Percentiles rank a stretch among this genome's conserved stretches.
These are phyloP conservation scores for Chlorencoelia australis DNA, from an alignment of 2,329 filamentous ascomycete species.

Conservation along the genomic window DNA sequence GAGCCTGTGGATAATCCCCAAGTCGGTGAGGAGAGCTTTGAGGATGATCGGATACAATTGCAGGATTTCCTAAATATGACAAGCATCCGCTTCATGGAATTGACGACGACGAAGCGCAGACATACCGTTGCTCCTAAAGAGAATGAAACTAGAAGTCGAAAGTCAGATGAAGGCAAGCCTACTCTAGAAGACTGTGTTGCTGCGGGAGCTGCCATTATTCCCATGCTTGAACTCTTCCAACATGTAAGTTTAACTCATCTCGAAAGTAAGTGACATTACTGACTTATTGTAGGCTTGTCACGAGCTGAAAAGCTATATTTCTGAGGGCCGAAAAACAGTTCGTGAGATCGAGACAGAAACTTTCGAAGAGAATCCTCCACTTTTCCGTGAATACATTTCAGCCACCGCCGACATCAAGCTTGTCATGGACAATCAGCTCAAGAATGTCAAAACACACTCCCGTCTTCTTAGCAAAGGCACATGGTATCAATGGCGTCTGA, in stretches of 20 bases:
- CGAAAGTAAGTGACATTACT: slow-evolving; percentile 17
- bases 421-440: slow-evolving; percentile 93
- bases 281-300: slow-evolving; percentile 56
- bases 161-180: slow-evolving; percentile 31
- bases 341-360: slow-evolving; percentile 86
- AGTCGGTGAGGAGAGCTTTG: slow-evolving; percentile 27
- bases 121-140: slow-evolving; percentile 61
- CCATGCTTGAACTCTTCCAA: slow-evolving; percentile 89
- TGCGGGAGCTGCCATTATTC: slow-evolving; percentile 81
- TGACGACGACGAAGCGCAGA: slow-evolving; percentile 89
- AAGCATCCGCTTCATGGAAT: slow-evolving; percentile 95
- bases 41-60: slow-evolving; percentile 60
- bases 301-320: slow-evolving; percentile 94
- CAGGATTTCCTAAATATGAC: slow-evolving; percentile 93
- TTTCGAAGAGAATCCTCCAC: slow-evolving; percentile 76
- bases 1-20: slow-evolving; percentile 38
- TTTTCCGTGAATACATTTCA: slow-evolving; percentile 86
- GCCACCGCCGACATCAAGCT: slow-evolving; percentile 73
- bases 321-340: slow-evolving; percentile 81
- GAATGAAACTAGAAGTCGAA: slow-evolving; percentile 22
- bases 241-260: slow-evolving; percentile 53
- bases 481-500: slow-evolving; percentile 98
- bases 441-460: slow-evolving; percentile 91
- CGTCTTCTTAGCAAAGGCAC: slow-evolving; percentile 85
- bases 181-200: slow-evolving; percentile 71